These are phyloP conservation scores for Tylopilus sp. DNA, from an alignment of 768 basidiomycete species.

Conservation along the genomic window DNA sequence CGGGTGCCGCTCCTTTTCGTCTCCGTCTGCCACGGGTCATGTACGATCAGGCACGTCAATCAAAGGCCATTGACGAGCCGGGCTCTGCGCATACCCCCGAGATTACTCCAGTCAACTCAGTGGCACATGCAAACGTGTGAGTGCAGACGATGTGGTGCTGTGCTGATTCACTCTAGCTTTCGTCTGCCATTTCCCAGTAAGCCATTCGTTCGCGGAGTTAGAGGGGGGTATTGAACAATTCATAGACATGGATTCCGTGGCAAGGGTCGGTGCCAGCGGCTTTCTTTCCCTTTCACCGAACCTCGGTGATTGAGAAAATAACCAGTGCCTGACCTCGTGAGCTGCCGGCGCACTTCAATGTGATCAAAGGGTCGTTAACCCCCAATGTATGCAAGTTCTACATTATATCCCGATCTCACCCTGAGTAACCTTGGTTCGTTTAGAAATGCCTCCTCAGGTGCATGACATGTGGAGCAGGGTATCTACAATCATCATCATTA, in stretches of 20 bases:
- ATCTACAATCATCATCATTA: conserved; percentile 10
- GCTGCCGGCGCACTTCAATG: not conserved
- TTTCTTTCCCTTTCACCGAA: not conserved
- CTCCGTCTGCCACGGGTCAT: too few relatives aligned
- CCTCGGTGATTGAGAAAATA: not conserved
- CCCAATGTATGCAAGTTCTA: not conserved
- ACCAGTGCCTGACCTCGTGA: not conserved
- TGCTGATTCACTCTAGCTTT: not conserved
- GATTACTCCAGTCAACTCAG: not conserved
- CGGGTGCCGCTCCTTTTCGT: too few relatives aligned
- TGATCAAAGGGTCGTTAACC: not conserved
- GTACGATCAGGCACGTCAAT: too few relatives aligned
- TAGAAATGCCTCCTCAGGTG: not conserved
- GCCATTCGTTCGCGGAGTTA: conserved; percentile 13
- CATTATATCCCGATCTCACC: conserved; percentile 18
- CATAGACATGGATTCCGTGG: not conserved
- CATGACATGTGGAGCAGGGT: not conserved
- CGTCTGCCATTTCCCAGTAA: not conserved
- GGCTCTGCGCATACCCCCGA: not conserved
- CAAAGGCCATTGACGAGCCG: too few relatives aligned
- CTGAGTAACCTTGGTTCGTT: conserved; percentile 5
- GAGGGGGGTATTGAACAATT: conserved; percentile 8
- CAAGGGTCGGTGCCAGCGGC: not conserved
- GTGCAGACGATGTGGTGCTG: not conserved
- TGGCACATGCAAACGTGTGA: not conserved